A percentile compares a stretch with the other conserved stretches of the same genome.
Evolutionary conservation across 495 filamentous ascomycete genomes (phyloP).

Genomic region (Penicillium roqueforti): DNA sequence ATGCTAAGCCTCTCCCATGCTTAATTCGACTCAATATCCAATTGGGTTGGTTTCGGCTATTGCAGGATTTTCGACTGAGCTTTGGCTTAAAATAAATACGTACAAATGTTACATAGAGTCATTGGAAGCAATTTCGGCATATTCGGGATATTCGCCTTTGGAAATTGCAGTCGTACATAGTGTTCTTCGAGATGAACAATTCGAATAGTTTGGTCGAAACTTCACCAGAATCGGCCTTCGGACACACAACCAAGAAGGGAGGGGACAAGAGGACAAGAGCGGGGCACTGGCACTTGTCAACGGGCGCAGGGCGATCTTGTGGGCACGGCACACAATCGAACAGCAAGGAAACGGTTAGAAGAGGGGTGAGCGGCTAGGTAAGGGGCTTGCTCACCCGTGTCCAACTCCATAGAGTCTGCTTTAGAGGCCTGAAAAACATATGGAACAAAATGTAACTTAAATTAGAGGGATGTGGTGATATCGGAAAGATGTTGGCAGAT

Average conservation of each 20-base stretch:
- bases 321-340: background rate
- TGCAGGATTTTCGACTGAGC: too few species aligned
- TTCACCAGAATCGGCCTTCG: background rate
- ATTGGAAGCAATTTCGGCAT: background rate
- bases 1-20: constrained; percentile 4
- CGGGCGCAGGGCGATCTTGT: background rate
- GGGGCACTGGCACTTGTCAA: background rate
- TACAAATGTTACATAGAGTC: background rate
- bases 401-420: background rate
- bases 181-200: background rate
- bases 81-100: too few species aligned
- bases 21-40: background rate
- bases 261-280: background rate
- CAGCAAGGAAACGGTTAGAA: background rate
- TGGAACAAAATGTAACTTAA: background rate
- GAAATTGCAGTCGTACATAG: background rate
- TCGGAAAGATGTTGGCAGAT: background rate
- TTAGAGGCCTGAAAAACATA: background rate
- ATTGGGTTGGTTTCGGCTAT: too few species aligned
- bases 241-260: background rate
- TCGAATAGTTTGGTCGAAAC: background rate
- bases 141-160: background rate
- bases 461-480: background rate
- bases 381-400: background rate
- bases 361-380: background rate